Conservation (phyloP, 2,329 filamentous ascomycete genomes). For the Xylaria sp. region DNA sequence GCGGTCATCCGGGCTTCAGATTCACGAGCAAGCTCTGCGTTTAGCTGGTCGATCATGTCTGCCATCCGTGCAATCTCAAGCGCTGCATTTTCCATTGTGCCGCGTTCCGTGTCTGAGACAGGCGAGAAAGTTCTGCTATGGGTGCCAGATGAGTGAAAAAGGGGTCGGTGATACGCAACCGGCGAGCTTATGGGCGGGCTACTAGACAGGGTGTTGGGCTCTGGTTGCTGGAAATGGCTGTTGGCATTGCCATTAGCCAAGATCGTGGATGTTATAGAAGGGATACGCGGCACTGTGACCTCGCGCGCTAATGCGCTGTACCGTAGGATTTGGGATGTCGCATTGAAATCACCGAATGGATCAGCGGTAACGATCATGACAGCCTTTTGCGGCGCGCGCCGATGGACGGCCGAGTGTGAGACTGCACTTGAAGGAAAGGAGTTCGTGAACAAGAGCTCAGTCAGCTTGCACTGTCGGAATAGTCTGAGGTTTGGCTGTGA, state of each 20-base stretch:
- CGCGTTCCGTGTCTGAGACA: slow-evolving; percentile 62
- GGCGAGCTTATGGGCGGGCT: slow-evolving; percentile 46
- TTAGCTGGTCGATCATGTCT: slow-evolving; percentile 80
- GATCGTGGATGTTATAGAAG: slow-evolving; percentile 81
- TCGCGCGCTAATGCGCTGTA: slow-evolving; percentile 94
- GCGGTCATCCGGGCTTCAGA: slow-evolving; percentile 74
- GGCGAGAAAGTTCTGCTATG: slow-evolving; percentile 49
- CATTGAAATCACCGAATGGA: slow-evolving; percentile 92
- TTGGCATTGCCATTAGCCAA: slow-evolving; percentile 50
- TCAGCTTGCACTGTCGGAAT: slow-evolving; percentile 86
- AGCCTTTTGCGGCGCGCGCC: slow-evolving; percentile 81
- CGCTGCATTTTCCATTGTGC: slow-evolving; percentile 84
- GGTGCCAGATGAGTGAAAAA: slow-evolving; percentile 52
- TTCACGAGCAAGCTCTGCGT: slow-evolving; percentile 75
- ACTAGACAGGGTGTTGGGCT: slow-evolving; percentile 40
- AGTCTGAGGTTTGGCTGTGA: slow-evolving; percentile 75
- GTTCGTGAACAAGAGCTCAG: slow-evolving; percentile 87
- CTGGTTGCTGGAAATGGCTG: slow-evolving; percentile 36
- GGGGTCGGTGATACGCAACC: slow-evolving; percentile 52
- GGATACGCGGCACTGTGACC: slow-evolving; percentile 89
- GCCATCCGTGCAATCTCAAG: slow-evolving; percentile 82
- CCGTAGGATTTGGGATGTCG: slow-evolving; percentile 92
- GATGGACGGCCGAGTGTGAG: slow-evolving; percentile 55
- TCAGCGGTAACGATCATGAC: slow-evolving; percentile 98
- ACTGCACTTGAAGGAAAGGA: slow-evolving; percentile 75